Base-by-base conservation (phyloP, 495 filamentous ascomycete genomes). In the Melanomma pulvis-pyrius region DNA sequence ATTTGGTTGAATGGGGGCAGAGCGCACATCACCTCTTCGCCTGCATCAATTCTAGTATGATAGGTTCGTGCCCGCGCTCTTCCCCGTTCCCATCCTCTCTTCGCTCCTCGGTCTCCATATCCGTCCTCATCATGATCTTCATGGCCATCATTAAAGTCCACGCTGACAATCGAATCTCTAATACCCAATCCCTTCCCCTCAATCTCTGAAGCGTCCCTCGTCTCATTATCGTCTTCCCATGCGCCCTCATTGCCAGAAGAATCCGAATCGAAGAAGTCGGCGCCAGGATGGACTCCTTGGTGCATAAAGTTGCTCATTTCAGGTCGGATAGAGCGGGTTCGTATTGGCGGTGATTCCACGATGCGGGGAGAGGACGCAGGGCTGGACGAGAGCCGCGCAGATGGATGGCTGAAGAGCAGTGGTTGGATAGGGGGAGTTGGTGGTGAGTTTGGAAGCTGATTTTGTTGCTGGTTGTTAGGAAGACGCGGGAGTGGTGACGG, bases 201-300 rank as follows among this genome's bases (percentile, higher is more conserved):
- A 1, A 51, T 24, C 21, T 61, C 55, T 11, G 51, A 58, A 32
- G 54, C 54, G 36, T 48, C 39, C 24, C 21, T 48, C 15, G 46
- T 61, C n/a, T 26, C 46, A 26, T 51, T 46, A 8, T 63, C 51
- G 17, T 57, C 59, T 21, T 29, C 53, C 53, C 53, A 51, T 32
- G 59, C 13, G 39, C 36, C 29, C 25, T 61, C 49, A 13, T 62
- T 41, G 15, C 30, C 65, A 6, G 46, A 55, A 13, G 53, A 59
- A 30, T 58, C 59, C 13, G 51, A n/a, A 19, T 69, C 59, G 26
- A 69, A 69, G 65, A 69, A 69, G 28, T 63, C 54, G 5, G 32
- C 59, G 11, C 59, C 65, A 15, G 52, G 59, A 19, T 21, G 6
- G 12, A 59, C 44, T 17, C 52, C 59, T n/a, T 46, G 22, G 13